phyloP scores from a whole-genome alignment of 371 early-diverging fungal genomes.

The Paraphysoderma sedebokerense region DNA sequence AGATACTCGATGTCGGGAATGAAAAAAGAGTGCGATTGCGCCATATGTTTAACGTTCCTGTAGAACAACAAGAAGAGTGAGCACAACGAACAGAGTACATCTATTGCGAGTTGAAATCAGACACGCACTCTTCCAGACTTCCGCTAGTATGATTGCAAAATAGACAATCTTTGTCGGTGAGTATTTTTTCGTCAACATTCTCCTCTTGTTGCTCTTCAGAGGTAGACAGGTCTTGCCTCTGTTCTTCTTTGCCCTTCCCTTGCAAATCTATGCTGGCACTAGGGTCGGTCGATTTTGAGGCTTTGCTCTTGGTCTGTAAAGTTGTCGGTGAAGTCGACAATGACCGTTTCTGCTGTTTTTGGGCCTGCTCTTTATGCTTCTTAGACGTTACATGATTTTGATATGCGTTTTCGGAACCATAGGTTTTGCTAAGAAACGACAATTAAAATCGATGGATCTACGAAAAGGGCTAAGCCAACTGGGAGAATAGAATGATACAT shows the following conservation, averaged over 20 bases:
- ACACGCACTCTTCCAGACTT: conserved; percentile 6
- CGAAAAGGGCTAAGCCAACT: too few species aligned
- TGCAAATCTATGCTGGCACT: too few species aligned
- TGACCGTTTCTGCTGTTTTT: neutral
- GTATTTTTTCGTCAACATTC: too few species aligned
- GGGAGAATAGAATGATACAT: conserved; percentile 2
- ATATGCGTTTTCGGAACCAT: conserved; percentile 59
- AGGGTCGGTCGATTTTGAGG: conserved; percentile 16
- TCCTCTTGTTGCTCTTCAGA: too few species aligned
- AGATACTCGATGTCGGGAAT: conserved; percentile 90
- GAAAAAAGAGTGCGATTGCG: conserved; percentile 71
- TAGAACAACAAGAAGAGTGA: too few species aligned
- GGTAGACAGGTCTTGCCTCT: too few species aligned
- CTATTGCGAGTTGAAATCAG: too few species aligned
- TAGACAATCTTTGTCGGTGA: too few species aligned
- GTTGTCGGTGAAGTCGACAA: neutral
- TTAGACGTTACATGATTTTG: conserved; percentile 72
- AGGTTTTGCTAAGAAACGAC: conserved; percentile 42
- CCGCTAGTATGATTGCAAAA: too few species aligned
- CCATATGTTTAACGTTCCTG: conserved; percentile 82
- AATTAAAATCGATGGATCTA: neutral
- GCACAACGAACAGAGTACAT: too few species aligned
- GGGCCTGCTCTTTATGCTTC: conserved; percentile 66
- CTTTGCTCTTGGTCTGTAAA: conserved; percentile 5
- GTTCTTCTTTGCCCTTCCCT: too few species aligned